Percentiles rank a stretch among this genome's conserved stretches.
phyloP scores from a whole-genome alignment of 2,329 filamentous ascomycete species.

The Penicillium capsulatum region DNA sequence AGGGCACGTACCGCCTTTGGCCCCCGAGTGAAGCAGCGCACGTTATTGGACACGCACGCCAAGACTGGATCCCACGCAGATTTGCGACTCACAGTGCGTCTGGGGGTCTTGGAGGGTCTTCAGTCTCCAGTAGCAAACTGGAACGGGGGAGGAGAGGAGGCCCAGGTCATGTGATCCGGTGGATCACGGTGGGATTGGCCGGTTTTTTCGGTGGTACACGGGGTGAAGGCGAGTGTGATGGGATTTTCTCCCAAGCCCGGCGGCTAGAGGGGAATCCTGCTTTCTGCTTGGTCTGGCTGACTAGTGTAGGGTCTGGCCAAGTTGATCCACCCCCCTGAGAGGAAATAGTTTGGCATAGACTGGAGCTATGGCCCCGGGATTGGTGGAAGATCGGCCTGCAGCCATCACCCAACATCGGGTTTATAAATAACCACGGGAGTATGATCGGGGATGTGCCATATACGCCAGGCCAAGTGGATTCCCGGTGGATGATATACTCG shows the following conservation, averaged over 20 bases:
- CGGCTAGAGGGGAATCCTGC: background rate
- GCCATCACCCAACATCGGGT: too few relatives aligned
- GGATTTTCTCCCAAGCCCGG: background rate
- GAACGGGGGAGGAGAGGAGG: background rate
- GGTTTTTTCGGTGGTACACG: background rate
- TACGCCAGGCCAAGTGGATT: too few relatives aligned
- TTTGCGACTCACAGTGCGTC: background rate
- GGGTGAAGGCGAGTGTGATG: background rate
- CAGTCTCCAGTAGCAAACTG: too few relatives aligned
- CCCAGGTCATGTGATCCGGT: too few relatives aligned
- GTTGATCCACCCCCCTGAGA: background rate
- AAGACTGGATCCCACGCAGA: conserved; percentile 1
- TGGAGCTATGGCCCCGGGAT: too few relatives aligned
- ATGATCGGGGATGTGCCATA: too few relatives aligned
- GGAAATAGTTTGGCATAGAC: too few relatives aligned
- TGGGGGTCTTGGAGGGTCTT: too few relatives aligned
- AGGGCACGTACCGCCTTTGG: conserved; percentile 16
- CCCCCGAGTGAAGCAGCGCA: conserved; percentile 10
- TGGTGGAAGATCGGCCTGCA: background rate
- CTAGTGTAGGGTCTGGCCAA: conserved; percentile 4
- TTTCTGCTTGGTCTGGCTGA: background rate
- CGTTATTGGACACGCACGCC: conserved; percentile 6
- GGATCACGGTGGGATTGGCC: too few relatives aligned
- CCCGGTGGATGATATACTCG: too few relatives aligned
- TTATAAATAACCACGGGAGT: too few relatives aligned